Evolutionary conservation across 768 basidiomycete genomes (phyloP).

Genomic region (Nidula microcarpa): DNA sequence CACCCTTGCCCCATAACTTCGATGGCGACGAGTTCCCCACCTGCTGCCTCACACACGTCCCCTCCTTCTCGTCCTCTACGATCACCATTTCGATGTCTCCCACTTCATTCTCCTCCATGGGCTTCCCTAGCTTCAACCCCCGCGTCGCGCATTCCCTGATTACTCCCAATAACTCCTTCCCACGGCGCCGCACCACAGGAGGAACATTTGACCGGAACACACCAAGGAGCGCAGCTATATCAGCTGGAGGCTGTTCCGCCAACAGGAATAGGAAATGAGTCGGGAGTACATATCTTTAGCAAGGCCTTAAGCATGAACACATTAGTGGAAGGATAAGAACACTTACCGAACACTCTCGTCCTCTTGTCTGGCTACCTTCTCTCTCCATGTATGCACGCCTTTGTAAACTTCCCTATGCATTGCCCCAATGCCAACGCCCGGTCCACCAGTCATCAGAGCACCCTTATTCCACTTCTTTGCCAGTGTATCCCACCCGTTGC

Average conservation of each 20-base stretch:
- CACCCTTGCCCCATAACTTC: conserved; percentile 26
- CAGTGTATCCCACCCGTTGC: conserved; percentile 74
- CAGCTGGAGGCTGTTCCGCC: conserved; percentile 66
- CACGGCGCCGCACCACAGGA: conserved; percentile 57
- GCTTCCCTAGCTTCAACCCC: conserved; percentile 12
- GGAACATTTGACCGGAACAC: conserved; percentile 54
- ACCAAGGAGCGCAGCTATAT: conserved; percentile 60
- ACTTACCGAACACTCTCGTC: conserved; percentile 82
- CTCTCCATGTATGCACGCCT: conserved; percentile 80
- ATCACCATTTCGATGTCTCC: no score
- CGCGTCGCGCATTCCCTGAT: conserved; percentile 48
- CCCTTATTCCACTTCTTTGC: conserved; percentile 83
- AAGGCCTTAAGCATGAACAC: neutral
- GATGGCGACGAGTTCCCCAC: conserved; percentile 1
- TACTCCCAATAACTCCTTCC: conserved; percentile 62
- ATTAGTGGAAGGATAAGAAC: neutral
- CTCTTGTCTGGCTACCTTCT: conserved; percentile 70
- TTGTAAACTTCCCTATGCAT: conserved; percentile 64
- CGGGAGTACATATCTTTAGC: conserved; percentile 62
- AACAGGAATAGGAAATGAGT: conserved; percentile 74
- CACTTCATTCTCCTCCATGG: conserved; percentile 6
- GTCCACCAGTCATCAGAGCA: conserved; percentile 35
- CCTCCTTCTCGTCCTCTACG: conserved; percentile 1
- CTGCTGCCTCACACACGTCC: neutral
- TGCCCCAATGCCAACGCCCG: conserved; percentile 26